Evolutionary conservation across 371 early-diverging fungal genomes (phyloP).

Genomic region (Zychaea mexicana): DNA sequence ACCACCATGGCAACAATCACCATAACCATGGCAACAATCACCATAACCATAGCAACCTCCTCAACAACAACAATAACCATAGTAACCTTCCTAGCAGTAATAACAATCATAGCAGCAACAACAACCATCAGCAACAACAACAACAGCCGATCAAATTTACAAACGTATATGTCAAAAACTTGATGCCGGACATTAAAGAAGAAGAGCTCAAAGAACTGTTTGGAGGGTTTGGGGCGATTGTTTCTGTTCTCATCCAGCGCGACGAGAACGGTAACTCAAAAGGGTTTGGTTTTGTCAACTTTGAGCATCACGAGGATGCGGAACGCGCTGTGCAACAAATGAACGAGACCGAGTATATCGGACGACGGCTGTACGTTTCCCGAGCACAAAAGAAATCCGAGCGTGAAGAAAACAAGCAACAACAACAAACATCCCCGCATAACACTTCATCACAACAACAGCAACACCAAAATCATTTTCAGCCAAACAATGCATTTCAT

Average conservation of each 20-base stretch:
- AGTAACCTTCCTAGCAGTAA: background rate
- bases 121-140: slow-evolving; percentile 27
- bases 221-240: slow-evolving; percentile 80
- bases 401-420: slow-evolving; percentile 82
- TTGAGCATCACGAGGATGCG: slow-evolving; percentile 89
- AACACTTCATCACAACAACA: slow-evolving; percentile 25
- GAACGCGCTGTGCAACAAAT: slow-evolving; percentile 88
- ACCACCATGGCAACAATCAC: slow-evolving; percentile 26
- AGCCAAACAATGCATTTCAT: background rate
- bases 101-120: background rate
- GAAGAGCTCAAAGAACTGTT: slow-evolving; percentile 87
- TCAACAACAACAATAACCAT: slow-evolving; percentile 22
- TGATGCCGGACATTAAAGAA: slow-evolving; percentile 84
- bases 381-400: slow-evolving; percentile 98
- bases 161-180: slow-evolving; percentile 98
- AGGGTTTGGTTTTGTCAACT: slow-evolving; percentile 98
- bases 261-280: slow-evolving; percentile 86
- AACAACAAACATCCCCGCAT: slow-evolving; percentile 75
- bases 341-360: slow-evolving; percentile 87
- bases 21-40: slow-evolving; percentile 26
- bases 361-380: slow-evolving; percentile 94
- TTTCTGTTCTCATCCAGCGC: slow-evolving; percentile 75
- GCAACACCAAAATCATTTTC: background rate
- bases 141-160: slow-evolving; percentile 78
- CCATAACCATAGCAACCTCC: slow-evolving; percentile 25